Evolutionary conservation across 805 yeast genomes (phyloP).

Genomic region (Zygoascus flipseniorum): DNA sequence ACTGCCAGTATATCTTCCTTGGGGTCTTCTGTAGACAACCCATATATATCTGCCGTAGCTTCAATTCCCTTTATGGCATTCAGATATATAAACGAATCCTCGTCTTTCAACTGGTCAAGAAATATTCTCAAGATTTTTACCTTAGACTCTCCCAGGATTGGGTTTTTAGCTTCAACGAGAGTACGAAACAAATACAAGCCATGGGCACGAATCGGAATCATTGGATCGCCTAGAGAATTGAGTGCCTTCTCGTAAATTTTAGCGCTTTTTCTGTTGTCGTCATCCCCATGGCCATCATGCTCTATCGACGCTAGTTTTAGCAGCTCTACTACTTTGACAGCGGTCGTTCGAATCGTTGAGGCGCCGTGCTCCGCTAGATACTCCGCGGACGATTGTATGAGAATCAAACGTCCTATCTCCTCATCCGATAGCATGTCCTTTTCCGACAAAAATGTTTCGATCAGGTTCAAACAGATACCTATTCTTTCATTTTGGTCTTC

Average conservation of each 20-base stretch:
- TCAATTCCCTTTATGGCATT: conserved; percentile 77
- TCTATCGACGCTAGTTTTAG: conserved; percentile 7
- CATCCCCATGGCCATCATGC: conserved; percentile 12
- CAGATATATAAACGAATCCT: conserved; percentile 81
- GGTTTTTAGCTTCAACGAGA: conserved; percentile 43
- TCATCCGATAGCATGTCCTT: conserved; percentile 19
- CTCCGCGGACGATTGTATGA: neutral
- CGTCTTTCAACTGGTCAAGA: conserved; percentile 55
- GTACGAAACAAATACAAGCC: conserved; percentile 62
- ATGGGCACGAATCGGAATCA: conserved; percentile 79
- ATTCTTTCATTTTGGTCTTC: conserved; percentile 22
- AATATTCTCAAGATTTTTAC: conserved; percentile 41
- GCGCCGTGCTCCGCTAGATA: conserved; percentile 4
- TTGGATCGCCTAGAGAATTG: conserved; percentile 60
- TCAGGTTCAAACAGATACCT: conserved; percentile 20
- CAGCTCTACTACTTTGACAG: conserved; percentile 16
- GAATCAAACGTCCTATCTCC: conserved; percentile 6
- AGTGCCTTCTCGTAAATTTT: conserved; percentile 47
- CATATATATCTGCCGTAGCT: conserved; percentile 42
- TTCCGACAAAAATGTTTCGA: neutral
- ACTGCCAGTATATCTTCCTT: conserved; percentile 30
- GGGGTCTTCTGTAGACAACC: conserved; percentile 6
- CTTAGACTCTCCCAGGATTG: conserved; percentile 42
- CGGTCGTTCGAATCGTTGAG: conserved; percentile 12
- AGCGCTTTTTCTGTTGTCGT: conserved; percentile 7